A percentile compares a stretch with the other conserved stretches of the same genome.
These are phyloP conservation scores for Alternaria panax DNA, from an alignment of 2,329 filamentous ascomycete genomes.

Conservation along the genomic window DNA sequence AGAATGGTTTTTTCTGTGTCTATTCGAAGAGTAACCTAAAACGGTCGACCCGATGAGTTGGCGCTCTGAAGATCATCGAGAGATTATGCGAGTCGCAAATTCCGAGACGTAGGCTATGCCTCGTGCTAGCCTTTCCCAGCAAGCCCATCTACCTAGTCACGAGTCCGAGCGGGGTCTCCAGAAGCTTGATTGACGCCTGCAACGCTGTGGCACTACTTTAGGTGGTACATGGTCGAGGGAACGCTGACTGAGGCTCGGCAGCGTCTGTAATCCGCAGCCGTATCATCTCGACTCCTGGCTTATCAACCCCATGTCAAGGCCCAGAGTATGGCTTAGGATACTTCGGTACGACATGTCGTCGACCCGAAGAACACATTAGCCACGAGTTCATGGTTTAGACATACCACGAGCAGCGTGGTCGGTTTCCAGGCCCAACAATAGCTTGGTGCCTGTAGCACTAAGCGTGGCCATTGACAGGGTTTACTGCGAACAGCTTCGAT, in stretches of 20 bases:
- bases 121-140: constrained; percentile 34
- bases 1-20: constrained; percentile 19
- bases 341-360: constrained; percentile 7
- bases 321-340: constrained; percentile 7
- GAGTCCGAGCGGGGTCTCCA: constrained; percentile 36
- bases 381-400: constrained; percentile 3
- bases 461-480: constrained; percentile 12
- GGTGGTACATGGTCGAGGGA: constrained; percentile 4
- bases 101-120: constrained; percentile 31
- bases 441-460: constrained; percentile 5
- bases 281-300: constrained; percentile 22
- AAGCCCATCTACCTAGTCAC: constrained; percentile 26
- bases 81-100: constrained; percentile 26
- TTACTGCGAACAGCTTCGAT: constrained; percentile 20
- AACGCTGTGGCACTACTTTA: constrained; percentile 27
- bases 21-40: constrained; percentile 29
- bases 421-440: not conserved
- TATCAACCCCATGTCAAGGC: constrained; percentile 17
- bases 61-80: constrained; percentile 30
- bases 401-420: constrained; percentile 16
- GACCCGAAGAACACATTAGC: constrained; percentile 2
- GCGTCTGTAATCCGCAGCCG: constrained; percentile 5
- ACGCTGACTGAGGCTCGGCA: constrained; percentile 20
- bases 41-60: constrained; percentile 26
- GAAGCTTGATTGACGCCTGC: constrained; percentile 22